Conservation (phyloP, 106 monocot species). For the Hemerocallis citrina region DNA sequence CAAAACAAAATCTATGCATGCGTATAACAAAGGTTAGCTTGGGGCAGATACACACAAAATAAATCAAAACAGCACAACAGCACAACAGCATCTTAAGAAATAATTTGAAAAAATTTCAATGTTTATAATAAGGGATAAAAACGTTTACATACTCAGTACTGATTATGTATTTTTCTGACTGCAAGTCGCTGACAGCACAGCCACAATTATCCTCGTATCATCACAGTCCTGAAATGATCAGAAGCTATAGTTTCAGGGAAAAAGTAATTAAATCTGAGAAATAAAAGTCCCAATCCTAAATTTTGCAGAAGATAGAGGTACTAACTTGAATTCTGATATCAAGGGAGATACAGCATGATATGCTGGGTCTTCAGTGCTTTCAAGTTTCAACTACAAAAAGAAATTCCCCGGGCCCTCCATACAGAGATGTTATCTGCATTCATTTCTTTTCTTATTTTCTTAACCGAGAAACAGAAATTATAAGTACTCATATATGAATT, state of each 20-base stretch:
- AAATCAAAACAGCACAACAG: not conserved
- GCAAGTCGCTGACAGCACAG: conserved; percentile 85
- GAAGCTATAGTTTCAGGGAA: not conserved
- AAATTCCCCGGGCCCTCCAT: conserved; percentile 93
- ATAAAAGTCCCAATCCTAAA: not conserved
- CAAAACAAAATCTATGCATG: not conserved
- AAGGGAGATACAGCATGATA: conserved; percentile 63
- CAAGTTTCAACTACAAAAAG: conserved; percentile 93
- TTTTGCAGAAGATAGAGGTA: not conserved
- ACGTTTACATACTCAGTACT: conserved; percentile 81
- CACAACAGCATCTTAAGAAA: too few species aligned
- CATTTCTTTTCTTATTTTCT: too few species aligned
- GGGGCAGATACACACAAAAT: not conserved
- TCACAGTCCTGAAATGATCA: conserved; percentile 66
- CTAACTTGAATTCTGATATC: conserved; percentile 73
- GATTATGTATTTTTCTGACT: conserved; percentile 99
- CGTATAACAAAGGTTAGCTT: not conserved
- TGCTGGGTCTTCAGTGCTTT: conserved; percentile 88
- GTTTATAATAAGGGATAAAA: too few species aligned
- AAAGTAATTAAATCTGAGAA: not conserved
- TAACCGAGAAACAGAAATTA: not conserved
- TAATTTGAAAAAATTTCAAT: too few species aligned
- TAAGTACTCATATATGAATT: not conserved
- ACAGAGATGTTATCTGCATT: conserved; percentile 96
- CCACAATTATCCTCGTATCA: conserved; percentile 78